Base-by-base conservation (phyloP, 495 filamentous ascomycete genomes). In the Rusavskia elegans region DNA sequence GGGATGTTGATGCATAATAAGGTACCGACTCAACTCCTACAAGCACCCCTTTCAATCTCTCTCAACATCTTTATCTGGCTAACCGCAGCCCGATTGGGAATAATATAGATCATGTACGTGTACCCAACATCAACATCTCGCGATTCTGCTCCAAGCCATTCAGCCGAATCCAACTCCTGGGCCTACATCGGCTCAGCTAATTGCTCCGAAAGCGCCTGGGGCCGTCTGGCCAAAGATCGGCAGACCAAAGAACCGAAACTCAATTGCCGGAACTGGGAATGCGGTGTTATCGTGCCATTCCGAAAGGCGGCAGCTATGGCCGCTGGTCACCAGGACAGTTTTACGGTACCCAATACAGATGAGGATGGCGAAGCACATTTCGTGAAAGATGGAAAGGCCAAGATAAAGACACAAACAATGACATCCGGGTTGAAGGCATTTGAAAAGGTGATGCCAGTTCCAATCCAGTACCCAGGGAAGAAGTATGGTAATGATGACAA, bases 261-360 rank as follows among this genome's bases (percentile, higher is more conserved):
- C 19, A 92, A 80, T 52, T 87, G 84, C 61, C 79, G 85, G 13
- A 98, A 97, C 64, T 98, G 92, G 92, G 92, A 98, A 65, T 96
- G 88, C 57, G 92, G 92, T 3, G 88, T 98, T 0, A 25, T 98
- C 2, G 55, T 95, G 11, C 80, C 77, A 1, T 63, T 75, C 2
- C 2, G 32, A 14, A 8, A 7, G 2, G 7, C 7, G 32, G 9
- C 1, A 1, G 32, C 32, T 10, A 35, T 35, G 32, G 32, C 10
- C 2, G 29, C 4, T 30, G 29, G 29, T 30, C 4, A 8, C 8
- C 4, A 30, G 3, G 8, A 35, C 10, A 2, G 2, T 11, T 11
- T 2, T 1, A 35, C 32, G 6, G 3, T 11, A 1, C 9, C 0
- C 0, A 11, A 35, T 3, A 14, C 0, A 10, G 32, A 7, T 8